Base-by-base conservation (phyloP, 805 yeast genomes). In the Torulaspora delbrueckii region DNA sequence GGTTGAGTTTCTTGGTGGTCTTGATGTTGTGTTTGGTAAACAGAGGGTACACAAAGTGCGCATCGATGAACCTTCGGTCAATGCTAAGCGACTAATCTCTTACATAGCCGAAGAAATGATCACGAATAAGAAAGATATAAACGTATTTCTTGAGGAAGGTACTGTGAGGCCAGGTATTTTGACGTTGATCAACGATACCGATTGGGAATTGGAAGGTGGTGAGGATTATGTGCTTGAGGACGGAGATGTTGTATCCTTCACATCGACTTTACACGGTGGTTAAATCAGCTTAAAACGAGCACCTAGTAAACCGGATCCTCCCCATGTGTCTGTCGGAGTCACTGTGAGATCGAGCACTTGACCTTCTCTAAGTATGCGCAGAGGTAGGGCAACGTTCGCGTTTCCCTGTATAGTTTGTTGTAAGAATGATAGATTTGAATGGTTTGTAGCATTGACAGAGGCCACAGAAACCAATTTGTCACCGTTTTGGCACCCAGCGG, bases 241-340 rank as follows among this genome's bases (percentile, higher is more conserved):
- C 39, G 82, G 85, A 9, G 99, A 91, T 64, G 73, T 78, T 18
- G 75, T 91, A 32, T 80, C 95, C 2, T 91, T 91, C 59, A 91
- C 97, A 1, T 85, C 95, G 34, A 93, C 99, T 3, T 70, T 91
- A 50, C 99, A 91, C 57, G 99, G 99, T 4, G 99, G 99, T 38
- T 91, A 54, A 53, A 34, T 58, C 62, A 74, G 75, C 18, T 69
- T 67, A 30, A 84, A 55, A 50, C 75, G 77, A 62, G 89, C 84
- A 1, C 91, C 91, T 27, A 84, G 63, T n/a, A 80, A 52, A 2
- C 91, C 90, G 28, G 67, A 66, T 6, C 91, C 91, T 35, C 67
- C 69, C 90, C 90, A 85, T 12, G 67, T 62, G 4, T 60, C 60
- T 5, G 73, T 62, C 1, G 90, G 91, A 2, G 56, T 58, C 25